Base-by-base conservation (phyloP, 345 rosid genomes). In the Salix viminalis region DNA sequence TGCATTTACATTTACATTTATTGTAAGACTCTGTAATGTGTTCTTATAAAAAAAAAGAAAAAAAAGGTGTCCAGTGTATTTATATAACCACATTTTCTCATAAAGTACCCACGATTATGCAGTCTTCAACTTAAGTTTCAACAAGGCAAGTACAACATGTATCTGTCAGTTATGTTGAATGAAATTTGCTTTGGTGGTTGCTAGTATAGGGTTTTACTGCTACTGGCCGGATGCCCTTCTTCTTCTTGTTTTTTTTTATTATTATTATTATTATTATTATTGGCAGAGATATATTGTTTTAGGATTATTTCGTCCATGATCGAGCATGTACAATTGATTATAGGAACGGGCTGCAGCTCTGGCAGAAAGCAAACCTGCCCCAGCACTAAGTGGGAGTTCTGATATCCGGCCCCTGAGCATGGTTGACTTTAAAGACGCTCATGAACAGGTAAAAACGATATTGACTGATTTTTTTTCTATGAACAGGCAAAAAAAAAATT, bases 371-470 rank as follows among this genome's bases (percentile, higher is more conserved):
- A 88, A 89, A 79, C 87, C 86, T 74, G 82, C 91, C 48, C 98
- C 98, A 2, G 87, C 94, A 60, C 82, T 89, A 80, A 86, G 90
- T 70, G 90, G 91, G 18, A 87, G 92, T 77, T 81, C 81, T 44
- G 97, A 92, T 71, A 83, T 92, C 69, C 88, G 98, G 75, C 81
- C 95, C 80, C 83, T 94, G 64, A 88, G 87, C 80, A 87, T 92
- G 92, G 88, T 86, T 1, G 98, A 94, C 87, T 94, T 94, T 61
- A 90, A 78, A 86, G 77, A 90, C 69, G 95, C 97, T 66, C 97
- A 88, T 77, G 92, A 91, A 76, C 86, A 84, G 94, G 98, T 94
- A 90, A 85, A 70, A 39, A 34, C 3, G 13, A 68, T 1, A 14
- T 7, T 1, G 11, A 28, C 15, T 30, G 1, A 18, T 54, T 1